Conservation (phyloP, 2,329 filamentous ascomycete species). For the Epichloe festucae region DNA sequence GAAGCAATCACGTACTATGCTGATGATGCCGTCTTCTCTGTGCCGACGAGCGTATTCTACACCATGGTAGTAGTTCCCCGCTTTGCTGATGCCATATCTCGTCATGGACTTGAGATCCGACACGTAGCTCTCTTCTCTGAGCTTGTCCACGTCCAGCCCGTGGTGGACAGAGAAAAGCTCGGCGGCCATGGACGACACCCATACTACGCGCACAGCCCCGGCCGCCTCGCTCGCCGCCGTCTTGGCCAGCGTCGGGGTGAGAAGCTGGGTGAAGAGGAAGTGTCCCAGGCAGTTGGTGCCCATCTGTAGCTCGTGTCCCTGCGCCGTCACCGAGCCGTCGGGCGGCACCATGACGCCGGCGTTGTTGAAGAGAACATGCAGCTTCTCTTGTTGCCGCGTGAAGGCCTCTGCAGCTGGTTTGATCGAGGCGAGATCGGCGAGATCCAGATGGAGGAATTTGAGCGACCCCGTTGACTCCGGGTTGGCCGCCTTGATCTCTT, state of each 20-base stretch:
- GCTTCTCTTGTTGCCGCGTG: constrained; percentile 15
- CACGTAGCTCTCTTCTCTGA: constrained; percentile 4
- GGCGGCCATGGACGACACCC: constrained; percentile 2
- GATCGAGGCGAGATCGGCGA: constrained; percentile 25
- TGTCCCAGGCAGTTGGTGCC: constrained; percentile 1
- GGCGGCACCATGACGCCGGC: constrained; percentile 31
- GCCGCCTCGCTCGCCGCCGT: constrained; percentile 1
- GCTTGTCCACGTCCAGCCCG: constrained; percentile 8
- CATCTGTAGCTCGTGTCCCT: constrained; percentile 27
- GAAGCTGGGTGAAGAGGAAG: constrained; percentile 4
- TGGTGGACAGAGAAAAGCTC: neutral
- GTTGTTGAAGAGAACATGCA: constrained; percentile 33
- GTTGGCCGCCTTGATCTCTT: constrained; percentile 23
- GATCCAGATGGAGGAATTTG: constrained; percentile 32
- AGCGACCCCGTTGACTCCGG: constrained; percentile 26
- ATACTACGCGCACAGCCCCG: constrained; percentile 4
- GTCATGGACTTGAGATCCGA: too few species aligned
- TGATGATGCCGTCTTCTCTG: constrained; percentile 17
- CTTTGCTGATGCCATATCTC: constrained; percentile 16
- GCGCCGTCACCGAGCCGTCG: constrained; percentile 25
- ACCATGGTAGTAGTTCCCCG: constrained; percentile 19
- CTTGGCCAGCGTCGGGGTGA: constrained; percentile 1
- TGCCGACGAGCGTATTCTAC: constrained; percentile 18
- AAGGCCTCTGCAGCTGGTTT: constrained; percentile 19
- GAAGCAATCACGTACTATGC: constrained; percentile 5